phyloP scores from a whole-genome alignment of 2,329 filamentous ascomycete genomes.

The Trichophyton rubrum region DNA sequence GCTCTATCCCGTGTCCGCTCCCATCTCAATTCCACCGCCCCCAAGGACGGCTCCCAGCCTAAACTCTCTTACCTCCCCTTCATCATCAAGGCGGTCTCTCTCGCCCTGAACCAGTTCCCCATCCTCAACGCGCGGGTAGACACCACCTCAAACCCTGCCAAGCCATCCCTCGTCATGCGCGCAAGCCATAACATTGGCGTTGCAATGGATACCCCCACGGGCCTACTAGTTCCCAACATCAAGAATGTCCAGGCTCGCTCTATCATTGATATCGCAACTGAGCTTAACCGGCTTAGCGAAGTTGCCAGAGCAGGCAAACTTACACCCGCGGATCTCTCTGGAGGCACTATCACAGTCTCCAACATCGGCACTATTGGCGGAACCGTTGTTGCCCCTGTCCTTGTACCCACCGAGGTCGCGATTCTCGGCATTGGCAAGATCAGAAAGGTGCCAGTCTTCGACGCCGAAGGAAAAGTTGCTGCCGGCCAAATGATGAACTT shows the following conservation, averaged over 20 bases:
- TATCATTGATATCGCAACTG: conserved; percentile 63
- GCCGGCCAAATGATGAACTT: conserved; percentile 75
- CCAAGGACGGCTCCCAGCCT: conserved; percentile 41
- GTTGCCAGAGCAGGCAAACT: conserved; percentile 67
- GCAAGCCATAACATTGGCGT: conserved; percentile 88
- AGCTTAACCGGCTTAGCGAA: conserved; percentile 59
- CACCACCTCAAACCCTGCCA: conserved; percentile 42
- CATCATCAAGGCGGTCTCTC: conserved; percentile 86
- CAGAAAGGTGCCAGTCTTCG: conserved; percentile 69
- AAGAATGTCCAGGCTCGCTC: conserved; percentile 67
- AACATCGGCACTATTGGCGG: conserved; percentile 95
- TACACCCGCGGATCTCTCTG: conserved; percentile 58
- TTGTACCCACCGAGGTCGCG: conserved; percentile 80
- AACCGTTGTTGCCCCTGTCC: conserved; percentile 79
- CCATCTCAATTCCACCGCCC: conserved; percentile 43
- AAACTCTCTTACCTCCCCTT: conserved; percentile 88
- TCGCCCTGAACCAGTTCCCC: conserved; percentile 69
- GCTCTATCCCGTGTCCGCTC: conserved; percentile 58
- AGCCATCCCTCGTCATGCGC: conserved; percentile 65
- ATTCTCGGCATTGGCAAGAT: conserved; percentile 82
- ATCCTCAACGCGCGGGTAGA: conserved; percentile 81
- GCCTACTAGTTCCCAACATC: conserved; percentile 83
- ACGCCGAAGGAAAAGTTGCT: conserved; percentile 45
- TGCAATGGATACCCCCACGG: conserved; percentile 83
- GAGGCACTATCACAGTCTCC: conserved; percentile 87